Conservation (phyloP, 176 grass and related monocot genomes). For the Otatea glauca region DNA sequence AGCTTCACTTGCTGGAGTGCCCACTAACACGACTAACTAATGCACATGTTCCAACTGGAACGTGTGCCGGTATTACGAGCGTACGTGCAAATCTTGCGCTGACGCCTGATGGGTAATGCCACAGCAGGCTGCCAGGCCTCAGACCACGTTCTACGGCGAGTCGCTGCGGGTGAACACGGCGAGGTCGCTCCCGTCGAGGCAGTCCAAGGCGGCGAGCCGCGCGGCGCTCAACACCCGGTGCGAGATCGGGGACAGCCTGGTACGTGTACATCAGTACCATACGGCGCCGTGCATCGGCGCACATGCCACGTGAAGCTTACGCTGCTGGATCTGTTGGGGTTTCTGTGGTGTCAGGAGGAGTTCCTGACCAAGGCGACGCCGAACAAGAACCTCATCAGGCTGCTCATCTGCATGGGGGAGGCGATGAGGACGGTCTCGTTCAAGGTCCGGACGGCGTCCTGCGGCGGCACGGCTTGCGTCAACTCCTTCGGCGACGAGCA, state of each 20-base stretch:
- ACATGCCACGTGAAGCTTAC: neutral
- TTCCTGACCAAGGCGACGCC: conserved; percentile 87
- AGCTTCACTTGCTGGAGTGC: neutral
- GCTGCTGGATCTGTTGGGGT: neutral
- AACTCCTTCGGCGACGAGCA: conserved; percentile 98
- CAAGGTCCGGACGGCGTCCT: conserved; percentile 93
- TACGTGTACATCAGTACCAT: neutral
- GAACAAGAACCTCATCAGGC: conserved; percentile 90
- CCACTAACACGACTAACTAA: too few species aligned
- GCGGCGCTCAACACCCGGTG: conserved; percentile 67
- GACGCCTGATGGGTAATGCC: neutral
- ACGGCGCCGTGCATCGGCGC: neutral
- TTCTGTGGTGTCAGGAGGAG: conserved; percentile 61
- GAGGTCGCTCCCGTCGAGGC: conserved; percentile 43
- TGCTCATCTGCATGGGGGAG: conserved; percentile 94
- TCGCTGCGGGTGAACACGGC: conserved; percentile 54
- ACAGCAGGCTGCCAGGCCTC: conserved; percentile 37
- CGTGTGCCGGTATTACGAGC: neutral
- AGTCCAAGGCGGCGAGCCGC: conserved; percentile 47
- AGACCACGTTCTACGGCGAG: conserved; percentile 73
- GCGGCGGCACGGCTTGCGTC: conserved; percentile 85
- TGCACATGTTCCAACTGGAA: neutral
- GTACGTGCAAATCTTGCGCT: neutral
- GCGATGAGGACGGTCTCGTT: conserved; percentile 92
- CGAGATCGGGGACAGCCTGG: conserved; percentile 90